Base-by-base conservation (phyloP, 2,329 filamentous ascomycete species). In the Neofusicoccum parvum region DNA sequence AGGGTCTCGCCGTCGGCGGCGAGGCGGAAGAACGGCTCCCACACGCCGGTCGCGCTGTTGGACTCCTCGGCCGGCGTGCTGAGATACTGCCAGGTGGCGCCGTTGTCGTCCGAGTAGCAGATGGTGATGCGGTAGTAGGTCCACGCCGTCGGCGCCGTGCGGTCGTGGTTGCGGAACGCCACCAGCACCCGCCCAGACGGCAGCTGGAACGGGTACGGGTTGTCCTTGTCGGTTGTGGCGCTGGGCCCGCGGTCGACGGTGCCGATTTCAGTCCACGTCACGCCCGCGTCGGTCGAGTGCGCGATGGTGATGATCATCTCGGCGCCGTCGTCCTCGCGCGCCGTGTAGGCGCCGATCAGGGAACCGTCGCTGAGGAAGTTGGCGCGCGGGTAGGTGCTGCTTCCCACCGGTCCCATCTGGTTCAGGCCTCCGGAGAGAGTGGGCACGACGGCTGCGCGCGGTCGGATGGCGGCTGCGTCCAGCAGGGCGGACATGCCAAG, bases 11-110 rank as follows among this genome's bases (percentile, higher is more conserved):
- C 79, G 62, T 81, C 76, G 1, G 68, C 65, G 0, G 76, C 77
- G 2, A 77, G 68, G 5, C 80, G 73, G 20, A 83, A 59, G 67
- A 82, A 82, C 0, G 81, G 82, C 66, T 83, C 81, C 81, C 81
- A 83, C 4, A 78, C 71, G 2, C 81, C 81, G 37, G 79, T 79
- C 14, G 67, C 51, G 5, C 67, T 68, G 15, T 67, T 69, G 0
- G 70, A 62, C 41, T 73, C 69, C 9, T 66, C 58, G 5, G 70
- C 71, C 5, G 74, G 70, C 0, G 69, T 71, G 32, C 65, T 70
- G 2, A 76, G 73, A 66, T 75, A 81, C 12, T 66, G 65, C 72
- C 78, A 83, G 0, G 68, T 75, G 27, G 39, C 64, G 32, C 80
- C 81, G n/a, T 71, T 70, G 65, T 83, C 79, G 45, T 80, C 77